Evolutionary conservation across 1,284 basidiomycete species (phyloP).

Genomic region (Violaceomyces palustris): DNA sequence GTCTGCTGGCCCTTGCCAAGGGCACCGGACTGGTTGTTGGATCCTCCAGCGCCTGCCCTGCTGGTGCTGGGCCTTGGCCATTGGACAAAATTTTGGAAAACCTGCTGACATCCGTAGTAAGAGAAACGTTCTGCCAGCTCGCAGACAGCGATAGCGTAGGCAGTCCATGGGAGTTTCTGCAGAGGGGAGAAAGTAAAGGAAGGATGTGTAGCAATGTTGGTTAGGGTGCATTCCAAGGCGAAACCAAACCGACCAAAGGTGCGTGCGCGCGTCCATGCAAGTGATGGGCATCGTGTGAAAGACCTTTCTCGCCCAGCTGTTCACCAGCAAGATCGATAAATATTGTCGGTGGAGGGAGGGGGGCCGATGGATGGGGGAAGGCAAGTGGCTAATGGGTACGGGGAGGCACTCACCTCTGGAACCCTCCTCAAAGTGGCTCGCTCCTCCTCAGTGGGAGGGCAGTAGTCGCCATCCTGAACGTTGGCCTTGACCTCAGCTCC

Average conservation of each 20-base stretch:
- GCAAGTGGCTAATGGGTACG: too few species aligned
- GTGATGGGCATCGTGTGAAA: too few species aligned
- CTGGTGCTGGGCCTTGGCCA: constrained; percentile 31
- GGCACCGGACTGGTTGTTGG: constrained; percentile 40
- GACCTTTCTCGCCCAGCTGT: too few species aligned
- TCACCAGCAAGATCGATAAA: too few species aligned
- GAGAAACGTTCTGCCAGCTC: constrained; percentile 52
- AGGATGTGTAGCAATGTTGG: too few species aligned
- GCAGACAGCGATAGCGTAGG: constrained; percentile 47
- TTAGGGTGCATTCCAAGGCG: too few species aligned
- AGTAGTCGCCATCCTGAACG: constrained; percentile 18
- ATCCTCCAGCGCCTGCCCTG: constrained; percentile 35
- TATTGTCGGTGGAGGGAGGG: too few species aligned
- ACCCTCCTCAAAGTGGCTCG: constrained; percentile 41
- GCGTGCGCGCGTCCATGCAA: too few species aligned
- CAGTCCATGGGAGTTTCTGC: constrained; percentile 42
- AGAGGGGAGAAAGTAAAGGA: too few species aligned
- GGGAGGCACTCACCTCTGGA: constrained; percentile 34
- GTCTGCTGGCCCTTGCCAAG: constrained; percentile 46
- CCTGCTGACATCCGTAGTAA: constrained; percentile 48
- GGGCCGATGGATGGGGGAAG: too few species aligned
- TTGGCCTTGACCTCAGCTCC: constrained; percentile 9
- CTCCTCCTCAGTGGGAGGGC: constrained; percentile 41
- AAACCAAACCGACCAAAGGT: too few species aligned
- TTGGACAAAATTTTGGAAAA: constrained; percentile 50